Conservation (phyloP, 2,329 filamentous ascomycete species). For the Neophaeococcomyces aloes region DNA sequence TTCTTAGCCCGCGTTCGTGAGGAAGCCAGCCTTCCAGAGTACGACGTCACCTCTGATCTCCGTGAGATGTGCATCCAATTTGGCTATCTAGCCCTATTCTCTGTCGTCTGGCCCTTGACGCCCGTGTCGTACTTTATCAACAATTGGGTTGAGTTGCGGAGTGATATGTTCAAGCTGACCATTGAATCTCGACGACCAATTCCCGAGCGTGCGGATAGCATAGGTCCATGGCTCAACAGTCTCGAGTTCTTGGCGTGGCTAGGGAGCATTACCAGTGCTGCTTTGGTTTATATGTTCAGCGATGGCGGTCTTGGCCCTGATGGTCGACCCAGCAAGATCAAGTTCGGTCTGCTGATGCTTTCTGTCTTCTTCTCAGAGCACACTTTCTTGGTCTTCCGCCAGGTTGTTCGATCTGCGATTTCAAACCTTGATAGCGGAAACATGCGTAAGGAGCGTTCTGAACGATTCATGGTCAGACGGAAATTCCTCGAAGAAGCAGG, state of each 20-base stretch:
- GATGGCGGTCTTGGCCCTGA: slow-evolving; percentile 54
- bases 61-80: slow-evolving; percentile 87
- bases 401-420: slow-evolving; percentile 61
- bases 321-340: slow-evolving; percentile 59
- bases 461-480: slow-evolving; percentile 72
- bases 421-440: slow-evolving; percentile 76
- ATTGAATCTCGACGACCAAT: slow-evolving; percentile 79
- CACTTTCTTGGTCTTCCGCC: slow-evolving; percentile 68
- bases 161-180: slow-evolving; percentile 90
- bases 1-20: slow-evolving; percentile 74
- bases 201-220: slow-evolving; percentile 82
- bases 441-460: slow-evolving; percentile 70
- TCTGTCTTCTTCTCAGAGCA: slow-evolving; percentile 82
- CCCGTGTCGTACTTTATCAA: slow-evolving; percentile 82
- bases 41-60: slow-evolving; percentile 84
- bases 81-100: slow-evolving; percentile 85
- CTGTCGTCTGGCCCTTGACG: slow-evolving; percentile 89
- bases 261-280: slow-evolving; percentile 75
- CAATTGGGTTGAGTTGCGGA: slow-evolving; percentile 90
- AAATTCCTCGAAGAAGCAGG: slow-evolving; percentile 61
- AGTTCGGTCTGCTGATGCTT: slow-evolving; percentile 69
- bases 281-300: slow-evolving; percentile 81
- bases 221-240: slow-evolving; percentile 82
- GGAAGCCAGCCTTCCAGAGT: slow-evolving; percentile 70
- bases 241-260: slow-evolving; percentile 89